Evolutionary conservation across 208 protist genomes (phyloP), one percentile per base, ranked within the genome.

Genomic region (Trypanosoma caninum): DNA sequence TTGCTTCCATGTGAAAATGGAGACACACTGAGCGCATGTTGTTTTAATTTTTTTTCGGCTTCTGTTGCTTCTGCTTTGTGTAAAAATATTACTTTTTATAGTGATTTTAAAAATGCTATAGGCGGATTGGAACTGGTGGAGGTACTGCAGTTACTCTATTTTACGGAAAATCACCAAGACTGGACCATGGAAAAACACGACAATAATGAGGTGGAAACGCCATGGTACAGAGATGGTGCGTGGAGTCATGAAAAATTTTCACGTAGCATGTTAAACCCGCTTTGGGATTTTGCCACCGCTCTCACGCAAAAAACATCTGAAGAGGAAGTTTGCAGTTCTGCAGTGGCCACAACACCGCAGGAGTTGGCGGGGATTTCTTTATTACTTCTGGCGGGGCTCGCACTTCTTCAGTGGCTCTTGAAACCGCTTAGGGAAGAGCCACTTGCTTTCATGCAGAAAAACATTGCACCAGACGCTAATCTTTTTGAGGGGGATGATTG

Each of bases 381-480:
- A n/a, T 27, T 84, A 31, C 37, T 87, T 6, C 53, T 78, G 14
- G 59, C 70, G 11, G 57, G 59, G 18, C 51, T 84, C 34, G 41
- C 58, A 16, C 30, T 83, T 37, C 68, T 87, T 59, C 69, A 88
- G 64, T 41, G 74, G 31, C 59, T 62, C 16, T 28, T 84, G 9
- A 54, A 63, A 37, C 82, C 80, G 0, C 67, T 93, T 16, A 69
- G 60, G 10, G 74, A 84, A 20, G 58, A 69, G 6, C 5, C 42
- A 28, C 75, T 88, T 41, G 60, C 71, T 30, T 90, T 93, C 52
- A 72, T 77, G 60, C 56, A 84, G 23, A 62, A 74, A 11, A 60
- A 72, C 41, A 41, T 47, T 10, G 52, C 80, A 4, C 82, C 86
- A 4, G 73, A 86, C 53, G 69, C 70, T 5, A 78, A 86, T 63